Base-by-base conservation (phyloP, 1,284 basidiomycete species). In the Leccinum griseonigrum region DNA sequence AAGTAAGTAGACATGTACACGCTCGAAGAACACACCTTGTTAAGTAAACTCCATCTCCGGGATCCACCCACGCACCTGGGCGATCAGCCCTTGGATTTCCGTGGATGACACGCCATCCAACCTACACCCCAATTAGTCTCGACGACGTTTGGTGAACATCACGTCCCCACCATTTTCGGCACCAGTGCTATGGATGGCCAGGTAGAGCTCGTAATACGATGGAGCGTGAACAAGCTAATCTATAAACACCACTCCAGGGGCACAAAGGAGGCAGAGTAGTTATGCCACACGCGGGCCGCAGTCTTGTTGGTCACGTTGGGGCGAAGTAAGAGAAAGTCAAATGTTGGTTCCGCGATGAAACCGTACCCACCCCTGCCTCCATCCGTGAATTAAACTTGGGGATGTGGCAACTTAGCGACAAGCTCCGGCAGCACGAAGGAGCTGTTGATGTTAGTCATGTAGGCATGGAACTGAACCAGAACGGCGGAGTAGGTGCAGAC, bases 1-100 rank as follows among this genome's bases (percentile, higher is more conserved):
- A 4, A 36, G 43, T 32, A 14, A 46, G 18, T 6, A 10, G 22
- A 13, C 18, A 50, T 2, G 5, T 18, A 10, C 3, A 16, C 11
- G 18, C 18, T 6, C 6, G 16, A 51, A 13, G 18, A 3, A 62
- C 77, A 22, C 18, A 77, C 80, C 74, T 83, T 79, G 59, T 82
- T 80, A 79, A 73, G 65, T 79, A 78, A 2, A 77, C 72, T 1
- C 76, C 78, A n/a, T 77, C 74, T 18, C 73, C 68, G 2, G 75
- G 73, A 78, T 66, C 53, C 66, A 66, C 43, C 71, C 70, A 40
- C 76, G 65, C 16, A 75, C 64, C 5, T 67, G 60, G 4, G 71
- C 60, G 1, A 71, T 72, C 10, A 68, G 53, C 10, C 58, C 66
- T 2, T 72, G 54, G n/a, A 80, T 76, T 13, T 68, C 70, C 2